A percentile compares a stretch with the other conserved stretches of the same genome.
These are phyloP conservation scores for Cinchona pubescens DNA, from an alignment of 257 asterid species.

Conservation along the genomic window DNA sequence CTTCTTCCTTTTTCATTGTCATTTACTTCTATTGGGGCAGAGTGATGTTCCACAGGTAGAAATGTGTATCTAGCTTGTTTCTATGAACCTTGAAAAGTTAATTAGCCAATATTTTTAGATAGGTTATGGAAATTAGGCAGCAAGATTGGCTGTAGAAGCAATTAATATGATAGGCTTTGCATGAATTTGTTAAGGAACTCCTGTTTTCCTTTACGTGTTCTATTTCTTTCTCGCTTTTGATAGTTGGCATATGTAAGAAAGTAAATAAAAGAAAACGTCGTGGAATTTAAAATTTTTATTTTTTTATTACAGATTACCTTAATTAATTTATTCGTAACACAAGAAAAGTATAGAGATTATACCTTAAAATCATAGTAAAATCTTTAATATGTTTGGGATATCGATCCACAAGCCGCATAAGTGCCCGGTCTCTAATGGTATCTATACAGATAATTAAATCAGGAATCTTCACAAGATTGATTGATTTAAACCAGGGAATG, in stretches of 20 bases:
- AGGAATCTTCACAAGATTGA: no score
- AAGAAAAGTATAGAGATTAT: no score
- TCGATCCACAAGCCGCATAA: no score
- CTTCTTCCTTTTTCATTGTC: neutral
- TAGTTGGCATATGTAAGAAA: neutral
- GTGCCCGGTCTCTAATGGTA: no score
- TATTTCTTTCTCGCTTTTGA: neutral
- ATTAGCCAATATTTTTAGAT: neutral
- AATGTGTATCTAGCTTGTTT: neutral
- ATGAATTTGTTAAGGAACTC: neutral
- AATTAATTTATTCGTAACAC: no score
- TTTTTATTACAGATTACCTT: no score
- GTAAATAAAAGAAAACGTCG: no score
- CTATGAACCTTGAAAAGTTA: neutral
- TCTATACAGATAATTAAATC: no score
- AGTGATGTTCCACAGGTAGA: neutral
- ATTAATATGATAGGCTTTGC: neutral
- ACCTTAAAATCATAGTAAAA: no score
- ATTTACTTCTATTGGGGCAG: neutral
- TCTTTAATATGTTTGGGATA: no score
- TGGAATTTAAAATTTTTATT: no score
- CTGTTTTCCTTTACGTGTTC: neutral
- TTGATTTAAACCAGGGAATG: no score
- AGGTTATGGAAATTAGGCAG: neutral
- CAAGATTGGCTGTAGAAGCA: neutral